Base-by-base conservation (phyloP, 768 basidiomycete genomes). In the Tricholomella constricta region DNA sequence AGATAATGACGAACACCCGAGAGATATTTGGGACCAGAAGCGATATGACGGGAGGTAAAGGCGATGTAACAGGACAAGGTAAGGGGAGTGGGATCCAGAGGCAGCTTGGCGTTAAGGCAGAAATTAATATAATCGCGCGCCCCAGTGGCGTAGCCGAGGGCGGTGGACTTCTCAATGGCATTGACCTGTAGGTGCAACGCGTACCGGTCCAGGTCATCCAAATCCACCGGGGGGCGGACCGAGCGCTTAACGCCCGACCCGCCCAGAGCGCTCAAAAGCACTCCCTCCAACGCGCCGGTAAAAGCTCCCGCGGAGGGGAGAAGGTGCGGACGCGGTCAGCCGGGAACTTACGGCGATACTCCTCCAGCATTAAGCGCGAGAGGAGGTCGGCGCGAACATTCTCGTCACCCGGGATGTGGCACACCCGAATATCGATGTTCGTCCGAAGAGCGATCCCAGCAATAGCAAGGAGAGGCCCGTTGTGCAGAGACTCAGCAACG, bases 1-100 rank as follows among this genome's bases (percentile, higher is more conserved):
- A 69, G 45, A 35, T 62, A 62, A 38, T 68, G 60, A 0, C 60
- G 47, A 14, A 52, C 56, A 12, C 65, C 67, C 1, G 65, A 51
- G 3, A 67, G 60, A 48, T 67, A 67, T 23, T 54, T 54, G 2
- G 43, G 9, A 32, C 4, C 48, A 5, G 60, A 63, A 1, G 51
- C 35, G 27, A 63, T 63, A 11, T 15, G 47, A 1, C 40, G 14
- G 1, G 45, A 43, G 7, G 37, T 17, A 10, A 35, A 51, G 3
- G 40, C 41, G 10, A 51, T 44, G 31, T 51, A 51, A 17, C 48
- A 11, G 35, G 58, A 43, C 7, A 60, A 38, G 1, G 55, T 62
- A 14, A 44, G 37, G 4, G 65, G 61, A 12, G 62, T 62, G 1
- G 61, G 62, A 15, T 62, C 52, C 5, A 65, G 47, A 14, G 60